Evolutionary conservation across 768 basidiomycete genomes (phyloP).

Genomic region (Tricholoma furcatifolium): DNA sequence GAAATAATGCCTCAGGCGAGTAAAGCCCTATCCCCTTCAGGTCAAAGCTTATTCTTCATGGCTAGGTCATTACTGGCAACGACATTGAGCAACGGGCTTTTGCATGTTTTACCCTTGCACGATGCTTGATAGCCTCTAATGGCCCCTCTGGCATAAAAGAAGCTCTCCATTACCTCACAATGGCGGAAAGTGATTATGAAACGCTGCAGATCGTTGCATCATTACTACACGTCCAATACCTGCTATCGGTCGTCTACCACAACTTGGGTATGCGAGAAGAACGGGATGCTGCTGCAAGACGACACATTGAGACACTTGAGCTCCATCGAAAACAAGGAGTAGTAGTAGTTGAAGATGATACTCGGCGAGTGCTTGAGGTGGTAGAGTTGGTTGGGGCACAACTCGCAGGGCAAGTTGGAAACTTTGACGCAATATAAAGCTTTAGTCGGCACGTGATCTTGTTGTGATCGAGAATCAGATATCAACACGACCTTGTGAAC

Average conservation of each 20-base stretch:
- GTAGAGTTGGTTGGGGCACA: constrained; percentile 59
- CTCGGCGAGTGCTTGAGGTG: constrained; percentile 53
- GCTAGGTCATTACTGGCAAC: constrained; percentile 64
- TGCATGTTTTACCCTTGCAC: constrained; percentile 69
- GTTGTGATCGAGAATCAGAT: constrained; percentile 10
- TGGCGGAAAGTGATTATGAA: constrained; percentile 66
- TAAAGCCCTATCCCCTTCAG: neutral
- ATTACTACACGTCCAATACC: constrained; percentile 68
- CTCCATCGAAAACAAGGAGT: constrained; percentile 41
- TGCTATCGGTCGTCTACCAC: constrained; percentile 69
- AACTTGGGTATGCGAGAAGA: constrained; percentile 57
- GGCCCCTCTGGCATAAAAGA: constrained; percentile 48
- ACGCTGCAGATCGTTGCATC: constrained; percentile 58
- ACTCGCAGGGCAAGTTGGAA: constrained; percentile 37
- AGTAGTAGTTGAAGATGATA: constrained; percentile 48
- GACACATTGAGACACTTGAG: constrained; percentile 46
- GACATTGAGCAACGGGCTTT: constrained; percentile 78
- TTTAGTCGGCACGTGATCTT: constrained; percentile 17
- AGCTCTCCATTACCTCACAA: constrained; percentile 58
- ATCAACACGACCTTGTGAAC: constrained; percentile 13
- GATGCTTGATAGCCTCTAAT: constrained; percentile 67
- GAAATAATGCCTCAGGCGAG: constrained; percentile 81
- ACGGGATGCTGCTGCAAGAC: constrained; percentile 51
- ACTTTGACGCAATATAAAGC: no score
- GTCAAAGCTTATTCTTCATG: neutral